Percentiles rank a stretch among this genome's conserved stretches.
phyloP scores from a whole-genome alignment of 345 rosid genomes.

The Balakata baccata region DNA sequence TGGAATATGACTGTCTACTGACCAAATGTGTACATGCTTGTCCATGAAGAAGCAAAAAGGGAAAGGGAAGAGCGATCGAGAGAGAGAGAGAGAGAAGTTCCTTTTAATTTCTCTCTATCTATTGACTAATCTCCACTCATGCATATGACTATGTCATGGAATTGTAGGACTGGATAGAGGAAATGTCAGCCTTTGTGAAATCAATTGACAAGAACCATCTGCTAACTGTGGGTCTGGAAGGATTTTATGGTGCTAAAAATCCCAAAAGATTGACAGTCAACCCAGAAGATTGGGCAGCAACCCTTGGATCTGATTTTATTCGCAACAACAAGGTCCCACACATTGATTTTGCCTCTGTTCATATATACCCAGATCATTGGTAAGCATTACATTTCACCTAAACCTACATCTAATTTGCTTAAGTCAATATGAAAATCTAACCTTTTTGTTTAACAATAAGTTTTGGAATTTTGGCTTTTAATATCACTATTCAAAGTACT shows the following conservation, averaged over 20 bases:
- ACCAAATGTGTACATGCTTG: not conserved
- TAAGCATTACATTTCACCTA: slow-evolving; percentile 25
- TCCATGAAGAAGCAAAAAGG: not conserved
- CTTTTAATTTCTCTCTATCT: not conserved
- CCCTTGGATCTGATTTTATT: slow-evolving; percentile 83
- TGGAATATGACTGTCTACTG: not conserved
- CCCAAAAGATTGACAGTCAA: slow-evolving; percentile 70
- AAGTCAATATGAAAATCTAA: too few species aligned
- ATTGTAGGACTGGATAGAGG: slow-evolving; percentile 81
- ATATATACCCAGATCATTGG: slow-evolving; percentile 96
- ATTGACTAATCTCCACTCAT: not conserved
- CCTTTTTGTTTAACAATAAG: too few species aligned
- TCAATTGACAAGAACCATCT: slow-evolving; percentile 86
- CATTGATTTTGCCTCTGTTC: slow-evolving; percentile 87
- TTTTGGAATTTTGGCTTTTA: not conserved
- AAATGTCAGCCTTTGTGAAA: slow-evolving; percentile 79
- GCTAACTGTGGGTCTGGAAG: slow-evolving; percentile 86
- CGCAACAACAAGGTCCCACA: slow-evolving; percentile 54
- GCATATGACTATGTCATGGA: slow-evolving; percentile 8
- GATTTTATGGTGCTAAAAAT: slow-evolving; percentile 85
- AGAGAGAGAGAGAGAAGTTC: not conserved
- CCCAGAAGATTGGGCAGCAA: slow-evolving; percentile 79
- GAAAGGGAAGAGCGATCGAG: too few species aligned
- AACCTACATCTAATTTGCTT: not conserved
- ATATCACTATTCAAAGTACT: not conserved